Conservation (phyloP, 176 grass and related monocot species). For the Musa beccarii region DNA sequence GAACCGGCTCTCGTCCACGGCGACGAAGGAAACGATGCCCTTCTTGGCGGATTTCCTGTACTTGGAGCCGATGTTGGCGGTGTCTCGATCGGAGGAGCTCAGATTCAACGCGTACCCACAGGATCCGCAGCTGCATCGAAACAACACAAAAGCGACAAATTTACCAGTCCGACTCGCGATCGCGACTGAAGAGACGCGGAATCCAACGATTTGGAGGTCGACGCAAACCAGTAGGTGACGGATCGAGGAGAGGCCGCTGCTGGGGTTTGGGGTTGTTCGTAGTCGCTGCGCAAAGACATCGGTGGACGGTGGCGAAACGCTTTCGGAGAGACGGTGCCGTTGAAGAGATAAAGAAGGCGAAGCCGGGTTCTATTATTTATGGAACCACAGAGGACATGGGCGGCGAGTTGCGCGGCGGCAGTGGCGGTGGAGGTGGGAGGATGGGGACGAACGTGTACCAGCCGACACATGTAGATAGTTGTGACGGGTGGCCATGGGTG, state of each 20-base stretch:
- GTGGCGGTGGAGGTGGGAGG: constrained; percentile 5
- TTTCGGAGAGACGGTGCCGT: constrained; percentile 28
- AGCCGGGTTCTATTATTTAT: background rate
- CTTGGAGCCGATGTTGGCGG: constrained; percentile 24
- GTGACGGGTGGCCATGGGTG: no score
- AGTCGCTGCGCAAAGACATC: background rate
- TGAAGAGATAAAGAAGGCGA: background rate
- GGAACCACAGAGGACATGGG: background rate
- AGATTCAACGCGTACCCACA: constrained; percentile 5
- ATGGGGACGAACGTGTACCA: no score
- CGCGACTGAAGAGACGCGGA: background rate
- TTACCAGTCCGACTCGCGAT: background rate
- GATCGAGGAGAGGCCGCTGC: background rate
- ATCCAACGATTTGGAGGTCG: background rate
- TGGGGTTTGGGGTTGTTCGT: background rate
- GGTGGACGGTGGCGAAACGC: constrained; percentile 2
- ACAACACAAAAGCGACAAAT: background rate
- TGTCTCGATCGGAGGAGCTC: constrained; percentile 20
- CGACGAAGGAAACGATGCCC: constrained; percentile 34
- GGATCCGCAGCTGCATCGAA: background rate
- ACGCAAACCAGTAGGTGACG: constrained; percentile 2
- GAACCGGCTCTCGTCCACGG: constrained; percentile 54
- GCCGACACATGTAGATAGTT: no score
- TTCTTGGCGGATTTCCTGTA: constrained; percentile 7
- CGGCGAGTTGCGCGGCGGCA: constrained; percentile 43